Evolutionary conservation across 2,329 filamentous ascomycete genomes (phyloP), one percentile per base, ranked within the genome.

Genomic region (Fusarium coicis): DNA sequence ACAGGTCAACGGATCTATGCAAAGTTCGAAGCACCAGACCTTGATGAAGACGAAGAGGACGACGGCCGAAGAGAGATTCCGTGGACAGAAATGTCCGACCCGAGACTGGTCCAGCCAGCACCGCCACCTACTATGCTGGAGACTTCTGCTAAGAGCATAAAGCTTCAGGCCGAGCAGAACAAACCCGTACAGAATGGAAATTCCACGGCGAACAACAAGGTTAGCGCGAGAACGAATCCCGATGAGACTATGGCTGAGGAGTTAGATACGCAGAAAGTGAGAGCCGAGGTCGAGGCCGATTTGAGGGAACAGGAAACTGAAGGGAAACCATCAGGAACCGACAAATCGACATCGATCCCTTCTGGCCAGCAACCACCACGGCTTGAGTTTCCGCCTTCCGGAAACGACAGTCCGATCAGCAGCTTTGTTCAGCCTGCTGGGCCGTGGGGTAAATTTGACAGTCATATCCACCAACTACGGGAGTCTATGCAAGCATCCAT

Each of bases 1-100:
- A 91, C 92, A 0, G 94, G 94, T 1, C 86, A 92, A 69, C 88
- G 94, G 15, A 82, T 94, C 15, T 97, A 96, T 75, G 90, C 88
- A 70, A 93, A 91, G 65, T 96, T 97, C 73, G 94, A 97, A 76
- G 90, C 91, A 74, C 92, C 92, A 1, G 88, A 89, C 16, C 84
- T 89, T 12, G 87, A 90, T 11, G 90, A 57, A 28, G 40, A 91
- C 1, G 85, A 85, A 40, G 87, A 89, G 18, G 88, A 92, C 63
- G 87, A 91, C 68, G 92, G 92, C 2, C 84, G 87, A 54, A 87
- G 91, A n/a, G 85, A 85, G 11, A 66, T 95, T 36, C 76, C 80
- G 1, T 92, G 93, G 81, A 79, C 80, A 5, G 91, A 93, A 28
- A 85, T 96, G 78, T 87, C 90, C 42, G 91, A 94, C 43, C 88